Evolutionary conservation across 2,329 filamentous ascomycete genomes (phyloP).

Genomic region (Trichoderma simmonsii): DNA sequence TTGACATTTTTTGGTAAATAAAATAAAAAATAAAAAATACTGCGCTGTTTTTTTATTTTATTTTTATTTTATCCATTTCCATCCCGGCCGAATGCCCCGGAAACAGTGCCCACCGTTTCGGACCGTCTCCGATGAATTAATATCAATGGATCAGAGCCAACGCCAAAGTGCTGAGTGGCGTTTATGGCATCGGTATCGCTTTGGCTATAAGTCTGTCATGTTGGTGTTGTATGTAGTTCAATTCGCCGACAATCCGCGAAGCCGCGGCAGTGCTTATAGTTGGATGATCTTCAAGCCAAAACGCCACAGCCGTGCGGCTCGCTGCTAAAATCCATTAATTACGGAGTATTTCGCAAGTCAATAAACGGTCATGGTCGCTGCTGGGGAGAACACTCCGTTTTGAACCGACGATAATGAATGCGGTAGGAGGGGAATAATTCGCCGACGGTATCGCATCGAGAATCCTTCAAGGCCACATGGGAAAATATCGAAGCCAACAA

Average conservation of each 20-base stretch:
- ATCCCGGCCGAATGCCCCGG: neutral
- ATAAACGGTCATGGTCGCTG: neutral
- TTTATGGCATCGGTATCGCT: neutral
- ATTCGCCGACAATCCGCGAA: neutral
- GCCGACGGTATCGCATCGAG: neutral
- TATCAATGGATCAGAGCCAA: neutral
- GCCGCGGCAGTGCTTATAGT: neutral
- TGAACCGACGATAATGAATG: neutral
- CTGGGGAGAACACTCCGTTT: neutral
- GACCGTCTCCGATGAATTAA: slow-evolving; percentile 4
- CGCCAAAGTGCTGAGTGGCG: neutral
- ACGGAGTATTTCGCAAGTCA: neutral
- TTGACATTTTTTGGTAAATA: neutral
- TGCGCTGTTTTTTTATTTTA: neutral
- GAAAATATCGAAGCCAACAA: neutral
- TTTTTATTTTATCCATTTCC: neutral
- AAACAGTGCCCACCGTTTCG: slow-evolving; percentile 5
- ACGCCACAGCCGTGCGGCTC: slow-evolving; percentile 1
- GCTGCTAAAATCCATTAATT: neutral
- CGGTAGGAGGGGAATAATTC: neutral
- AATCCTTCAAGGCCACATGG: neutral
- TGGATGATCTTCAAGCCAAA: neutral
- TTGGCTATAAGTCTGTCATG: neutral
- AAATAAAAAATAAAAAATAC: neutral
- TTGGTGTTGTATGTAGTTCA: neutral